These are phyloP conservation scores for Amphichorda felina DNA, from an alignment of 2,329 filamentous ascomycete genomes.

Conservation along the genomic window DNA sequence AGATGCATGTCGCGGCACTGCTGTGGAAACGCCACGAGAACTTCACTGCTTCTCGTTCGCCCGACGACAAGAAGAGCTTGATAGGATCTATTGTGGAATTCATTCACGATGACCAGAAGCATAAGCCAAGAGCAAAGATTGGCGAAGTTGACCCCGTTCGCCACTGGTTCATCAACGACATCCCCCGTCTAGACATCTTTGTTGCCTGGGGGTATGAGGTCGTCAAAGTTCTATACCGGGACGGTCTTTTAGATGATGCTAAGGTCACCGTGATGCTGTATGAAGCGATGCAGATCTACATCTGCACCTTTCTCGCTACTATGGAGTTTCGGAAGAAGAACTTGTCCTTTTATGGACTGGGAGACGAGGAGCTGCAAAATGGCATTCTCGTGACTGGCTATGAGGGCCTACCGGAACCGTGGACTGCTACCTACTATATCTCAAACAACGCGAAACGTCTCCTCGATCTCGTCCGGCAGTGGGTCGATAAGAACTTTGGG, in stretches of 20 bases:
- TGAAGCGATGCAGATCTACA: slow-evolving; percentile 56
- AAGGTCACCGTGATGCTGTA: slow-evolving; percentile 43
- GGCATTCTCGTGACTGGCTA: slow-evolving; percentile 55
- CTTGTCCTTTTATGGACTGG: slow-evolving; percentile 60
- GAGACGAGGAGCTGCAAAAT: slow-evolving; percentile 50
- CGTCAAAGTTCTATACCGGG: slow-evolving; percentile 60
- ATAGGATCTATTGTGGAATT: slow-evolving; percentile 64
- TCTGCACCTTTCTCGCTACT: slow-evolving; percentile 43
- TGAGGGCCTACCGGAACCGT: slow-evolving; percentile 63
- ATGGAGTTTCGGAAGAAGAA: slow-evolving; percentile 65
- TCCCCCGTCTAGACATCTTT: slow-evolving; percentile 60
- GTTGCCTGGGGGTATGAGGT: slow-evolving; percentile 70
- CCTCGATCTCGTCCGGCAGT: slow-evolving; percentile 43
- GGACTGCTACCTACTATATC: slow-evolving; percentile 63
- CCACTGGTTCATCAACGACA: slow-evolving; percentile 76
- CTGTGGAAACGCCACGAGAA: slow-evolving; percentile 75
- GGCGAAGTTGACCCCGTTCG: slow-evolving; percentile 70
- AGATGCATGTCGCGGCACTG: slow-evolving; percentile 65
- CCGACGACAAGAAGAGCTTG: slow-evolving; percentile 54
- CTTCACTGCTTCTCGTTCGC: slow-evolving; percentile 46
- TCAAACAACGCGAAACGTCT: slow-evolving; percentile 51
- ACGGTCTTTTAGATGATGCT: slow-evolving; percentile 41
- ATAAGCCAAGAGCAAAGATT: slow-evolving; percentile 46
- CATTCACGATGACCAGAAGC: slow-evolving; percentile 67
- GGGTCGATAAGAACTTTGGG: slow-evolving; percentile 33